Conservation (phyloP, 1,284 basidiomycete species). For the Sporisorium iseilematis-ciliati region DNA sequence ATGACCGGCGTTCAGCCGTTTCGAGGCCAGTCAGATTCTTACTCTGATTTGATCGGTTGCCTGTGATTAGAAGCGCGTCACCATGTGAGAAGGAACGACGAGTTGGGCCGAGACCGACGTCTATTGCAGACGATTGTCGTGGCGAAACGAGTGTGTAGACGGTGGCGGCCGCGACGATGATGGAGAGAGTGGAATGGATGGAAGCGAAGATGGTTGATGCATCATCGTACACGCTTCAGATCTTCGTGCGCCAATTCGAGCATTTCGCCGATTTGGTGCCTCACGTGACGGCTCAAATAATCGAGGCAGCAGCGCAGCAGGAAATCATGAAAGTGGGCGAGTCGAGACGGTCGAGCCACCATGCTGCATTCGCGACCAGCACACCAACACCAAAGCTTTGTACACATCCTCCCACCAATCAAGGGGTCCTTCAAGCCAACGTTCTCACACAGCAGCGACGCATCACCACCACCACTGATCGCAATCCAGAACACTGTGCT, state of each 20-base stretch:
- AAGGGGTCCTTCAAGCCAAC: neutral
- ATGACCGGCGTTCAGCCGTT: conserved; percentile 30
- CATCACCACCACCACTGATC: neutral
- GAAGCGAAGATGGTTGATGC: conserved; percentile 11
- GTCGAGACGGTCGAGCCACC: conserved; percentile 36
- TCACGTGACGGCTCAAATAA: conserved; percentile 35
- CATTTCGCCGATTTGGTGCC: conserved; percentile 27
- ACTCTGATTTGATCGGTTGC: neutral
- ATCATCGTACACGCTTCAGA: conserved; percentile 22
- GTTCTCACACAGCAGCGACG: too few species aligned
- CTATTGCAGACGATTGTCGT: neutral
- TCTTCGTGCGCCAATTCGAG: conserved; percentile 3
- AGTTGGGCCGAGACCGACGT: neutral
- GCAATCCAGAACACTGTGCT: neutral
- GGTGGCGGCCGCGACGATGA: neutral
- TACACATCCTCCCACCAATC: neutral
- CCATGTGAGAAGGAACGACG: conserved; percentile 12
- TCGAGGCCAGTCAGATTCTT: conserved; percentile 16
- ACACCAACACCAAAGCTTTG: conserved; percentile 5
- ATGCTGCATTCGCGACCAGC: conserved; percentile 10
- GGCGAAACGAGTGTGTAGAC: conserved; percentile 12
- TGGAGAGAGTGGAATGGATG: conserved; percentile 13
- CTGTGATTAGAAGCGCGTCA: conserved; percentile 3
- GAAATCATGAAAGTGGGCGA: neutral
- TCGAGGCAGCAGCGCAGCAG: conserved; percentile 18